phyloP scores from a whole-genome alignment of 176 grass and related monocot genomes.

The Oryza glaberrima region DNA sequence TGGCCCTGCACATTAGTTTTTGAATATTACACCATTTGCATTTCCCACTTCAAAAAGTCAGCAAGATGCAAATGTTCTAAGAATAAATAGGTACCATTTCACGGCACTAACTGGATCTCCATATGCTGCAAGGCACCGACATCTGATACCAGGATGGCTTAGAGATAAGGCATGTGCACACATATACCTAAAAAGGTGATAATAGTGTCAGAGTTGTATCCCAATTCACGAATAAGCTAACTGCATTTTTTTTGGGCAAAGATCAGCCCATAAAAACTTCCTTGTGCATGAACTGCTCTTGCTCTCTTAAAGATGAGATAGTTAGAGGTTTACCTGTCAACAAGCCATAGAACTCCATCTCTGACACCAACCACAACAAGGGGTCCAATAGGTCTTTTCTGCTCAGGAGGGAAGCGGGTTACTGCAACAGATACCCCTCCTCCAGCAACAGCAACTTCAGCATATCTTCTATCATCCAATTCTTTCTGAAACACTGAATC shows the following conservation, averaged over 20 bases:
- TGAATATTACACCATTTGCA: background rate
- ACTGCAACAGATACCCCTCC: conserved; percentile 96
- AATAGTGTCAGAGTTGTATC: conserved; percentile 30
- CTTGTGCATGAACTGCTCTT: conserved; percentile 26
- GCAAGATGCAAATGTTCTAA: conserved; percentile 32
- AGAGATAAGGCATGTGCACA: conserved; percentile 98
- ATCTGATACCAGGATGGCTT: conserved; percentile 98
- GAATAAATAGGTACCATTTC: conserved; percentile 74
- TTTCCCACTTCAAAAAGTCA: conserved; percentile 7
- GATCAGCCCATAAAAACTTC: background rate
- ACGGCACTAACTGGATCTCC: conserved; percentile 99
- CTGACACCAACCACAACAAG: conserved; percentile 93
- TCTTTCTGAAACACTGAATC: conserved; percentile 83
- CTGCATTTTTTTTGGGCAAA: background rate
- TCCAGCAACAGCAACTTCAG: conserved; percentile 98
- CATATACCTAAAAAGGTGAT: conserved; percentile 78
- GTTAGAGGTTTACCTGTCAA: conserved; percentile 78
- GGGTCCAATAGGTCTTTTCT: conserved; percentile 96
- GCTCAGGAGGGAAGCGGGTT: conserved; percentile 91
- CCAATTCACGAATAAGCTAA: conserved; percentile 32
- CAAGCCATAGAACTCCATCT: conserved; percentile 95
- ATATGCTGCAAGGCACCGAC: conserved; percentile 95
- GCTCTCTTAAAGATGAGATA: conserved; percentile 34
- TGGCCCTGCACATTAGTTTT: conserved; percentile 71
- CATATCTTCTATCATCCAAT: conserved; percentile 85